Evolutionary conservation across 192 early-diverging fungal species (phyloP).

Genomic region (Coemansia sp.): DNA sequence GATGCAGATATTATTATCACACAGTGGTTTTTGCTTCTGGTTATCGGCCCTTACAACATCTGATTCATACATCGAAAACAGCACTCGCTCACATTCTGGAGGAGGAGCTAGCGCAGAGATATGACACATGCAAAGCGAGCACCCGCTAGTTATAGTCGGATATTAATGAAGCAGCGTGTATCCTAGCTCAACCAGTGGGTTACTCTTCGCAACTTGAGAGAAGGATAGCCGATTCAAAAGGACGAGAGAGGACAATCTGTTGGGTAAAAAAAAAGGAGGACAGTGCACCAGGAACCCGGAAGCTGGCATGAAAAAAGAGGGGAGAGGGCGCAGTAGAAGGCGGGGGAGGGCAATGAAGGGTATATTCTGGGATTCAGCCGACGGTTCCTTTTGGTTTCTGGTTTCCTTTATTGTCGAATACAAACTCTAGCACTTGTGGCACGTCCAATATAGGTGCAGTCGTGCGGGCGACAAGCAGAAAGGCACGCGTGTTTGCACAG

Average conservation of each 20-base stretch:
- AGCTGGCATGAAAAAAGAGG: background rate
- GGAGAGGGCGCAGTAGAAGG: background rate
- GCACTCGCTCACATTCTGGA: too few species aligned
- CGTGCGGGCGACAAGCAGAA: background rate
- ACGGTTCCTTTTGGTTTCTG: background rate
- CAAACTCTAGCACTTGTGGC: background rate
- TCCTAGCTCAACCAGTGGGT: background rate
- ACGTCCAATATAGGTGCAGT: background rate
- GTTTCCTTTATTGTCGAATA: background rate
- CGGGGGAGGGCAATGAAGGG: background rate
- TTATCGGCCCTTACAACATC: too few species aligned
- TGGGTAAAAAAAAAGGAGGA: background rate
- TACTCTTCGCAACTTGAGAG: background rate
- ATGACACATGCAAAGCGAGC: too few species aligned
- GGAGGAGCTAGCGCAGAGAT: too few species aligned
- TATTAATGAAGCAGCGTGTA: background rate
- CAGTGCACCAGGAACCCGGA: constrained; percentile 1
- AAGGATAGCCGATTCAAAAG: background rate
- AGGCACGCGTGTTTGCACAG: background rate
- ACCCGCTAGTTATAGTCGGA: background rate
- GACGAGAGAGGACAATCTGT: background rate
- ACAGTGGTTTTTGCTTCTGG: too few species aligned
- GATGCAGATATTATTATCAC: too few species aligned
- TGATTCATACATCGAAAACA: too few species aligned
- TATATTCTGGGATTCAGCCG: background rate